These are phyloP conservation scores for Fusarium denticulatum DNA, from an alignment of 2,329 filamentous ascomycete genomes.

Conservation along the genomic window DNA sequence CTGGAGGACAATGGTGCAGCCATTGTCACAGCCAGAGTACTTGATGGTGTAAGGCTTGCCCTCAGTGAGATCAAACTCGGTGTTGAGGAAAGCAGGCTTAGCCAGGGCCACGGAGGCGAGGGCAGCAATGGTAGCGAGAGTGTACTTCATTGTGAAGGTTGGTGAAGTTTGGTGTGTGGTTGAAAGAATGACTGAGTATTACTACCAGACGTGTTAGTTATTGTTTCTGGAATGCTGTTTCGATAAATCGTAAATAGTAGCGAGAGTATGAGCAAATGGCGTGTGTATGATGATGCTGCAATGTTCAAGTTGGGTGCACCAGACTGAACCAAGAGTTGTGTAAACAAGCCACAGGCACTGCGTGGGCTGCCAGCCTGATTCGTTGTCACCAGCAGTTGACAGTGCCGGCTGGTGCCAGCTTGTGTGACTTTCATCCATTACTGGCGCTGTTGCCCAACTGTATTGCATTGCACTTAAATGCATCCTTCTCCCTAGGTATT, in stretches of 20 bases:
- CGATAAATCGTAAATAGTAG: neutral
- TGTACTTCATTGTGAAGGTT: constrained; percentile 52
- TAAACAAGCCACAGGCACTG: neutral
- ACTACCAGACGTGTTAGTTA: constrained; percentile 34
- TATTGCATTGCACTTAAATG: neutral
- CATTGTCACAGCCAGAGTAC: constrained; percentile 45
- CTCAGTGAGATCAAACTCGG: constrained; percentile 40
- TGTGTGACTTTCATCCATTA: neutral
- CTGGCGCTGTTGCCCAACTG: neutral
- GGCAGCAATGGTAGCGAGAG: constrained; percentile 45
- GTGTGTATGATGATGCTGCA: neutral
- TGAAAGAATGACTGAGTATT: constrained; percentile 44
- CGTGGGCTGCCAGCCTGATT: neutral
- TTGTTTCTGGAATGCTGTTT: neutral
- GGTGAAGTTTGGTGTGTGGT: constrained; percentile 12
- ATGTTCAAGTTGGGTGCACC: neutral
- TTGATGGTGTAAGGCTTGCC: constrained; percentile 48
- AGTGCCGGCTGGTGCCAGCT: neutral
- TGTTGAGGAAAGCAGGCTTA: constrained; percentile 48
- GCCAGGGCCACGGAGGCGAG: constrained; percentile 44
- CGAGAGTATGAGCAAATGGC: constrained; percentile 3
- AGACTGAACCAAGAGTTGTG: neutral
- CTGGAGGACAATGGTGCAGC: constrained; percentile 51
- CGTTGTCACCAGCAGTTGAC: neutral
- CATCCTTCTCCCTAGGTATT: neutral